Evolutionary conservation across 1,284 basidiomycete species (phyloP).

Genomic region (Somion occarium): DNA sequence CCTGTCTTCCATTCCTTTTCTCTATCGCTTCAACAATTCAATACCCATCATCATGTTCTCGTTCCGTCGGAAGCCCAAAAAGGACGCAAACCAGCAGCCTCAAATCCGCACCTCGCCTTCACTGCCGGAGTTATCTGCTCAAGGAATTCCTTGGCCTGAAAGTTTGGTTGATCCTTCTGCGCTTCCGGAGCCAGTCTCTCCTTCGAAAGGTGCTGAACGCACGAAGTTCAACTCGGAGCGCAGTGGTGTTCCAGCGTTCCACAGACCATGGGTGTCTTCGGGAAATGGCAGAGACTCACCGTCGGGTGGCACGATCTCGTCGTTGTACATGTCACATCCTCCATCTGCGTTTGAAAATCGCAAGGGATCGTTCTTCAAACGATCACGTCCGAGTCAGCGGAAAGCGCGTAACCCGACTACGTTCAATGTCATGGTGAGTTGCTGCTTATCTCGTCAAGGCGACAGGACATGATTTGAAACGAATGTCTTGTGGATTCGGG

Average conservation of each 20-base stretch:
- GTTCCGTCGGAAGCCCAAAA: constrained; percentile 57
- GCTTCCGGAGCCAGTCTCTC: constrained; percentile 31
- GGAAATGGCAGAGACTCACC: constrained; percentile 31
- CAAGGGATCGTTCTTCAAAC: constrained; percentile 34
- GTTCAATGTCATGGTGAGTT: constrained; percentile 77
- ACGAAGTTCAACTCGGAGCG: constrained; percentile 47
- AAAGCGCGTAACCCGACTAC: constrained; percentile 63
- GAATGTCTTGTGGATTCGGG: background rate
- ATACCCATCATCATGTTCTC: constrained; percentile 53
- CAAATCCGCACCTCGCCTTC: constrained; percentile 63
- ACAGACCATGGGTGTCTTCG: constrained; percentile 70
- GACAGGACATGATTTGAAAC: too few species aligned
- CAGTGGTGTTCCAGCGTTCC: constrained; percentile 61
- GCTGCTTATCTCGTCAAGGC: constrained; percentile 2
- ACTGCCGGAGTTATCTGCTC: constrained; percentile 65
- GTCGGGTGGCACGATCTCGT: constrained; percentile 49
- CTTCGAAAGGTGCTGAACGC: constrained; percentile 59
- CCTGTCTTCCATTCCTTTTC: constrained; percentile 7
- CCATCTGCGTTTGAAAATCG: constrained; percentile 54
- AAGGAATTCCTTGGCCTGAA: constrained; percentile 77
- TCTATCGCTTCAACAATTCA: constrained; percentile 7
- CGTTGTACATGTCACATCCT: constrained; percentile 59
- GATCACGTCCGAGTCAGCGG: constrained; percentile 41
- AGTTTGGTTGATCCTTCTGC: constrained; percentile 66
- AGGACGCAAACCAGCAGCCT: constrained; percentile 37